Evolutionary conservation across 2,329 filamentous ascomycete species (phyloP).

Genomic region (Chaetomium sp.): DNA sequence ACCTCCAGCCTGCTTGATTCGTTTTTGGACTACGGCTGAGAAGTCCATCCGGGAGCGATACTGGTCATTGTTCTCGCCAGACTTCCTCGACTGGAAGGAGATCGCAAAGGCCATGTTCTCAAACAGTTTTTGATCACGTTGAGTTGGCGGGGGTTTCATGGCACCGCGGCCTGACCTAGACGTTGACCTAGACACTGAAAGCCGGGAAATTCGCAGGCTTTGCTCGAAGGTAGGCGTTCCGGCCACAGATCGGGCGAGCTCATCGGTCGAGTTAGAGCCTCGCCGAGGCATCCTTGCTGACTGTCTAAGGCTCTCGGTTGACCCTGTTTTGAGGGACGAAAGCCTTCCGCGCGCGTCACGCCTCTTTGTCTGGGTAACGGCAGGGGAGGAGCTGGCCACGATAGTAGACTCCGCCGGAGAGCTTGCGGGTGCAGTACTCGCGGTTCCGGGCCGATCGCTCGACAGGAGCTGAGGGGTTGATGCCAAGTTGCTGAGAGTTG

Average conservation of each 20-base stretch:
- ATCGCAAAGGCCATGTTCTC: conserved; percentile 84
- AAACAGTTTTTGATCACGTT: conserved; percentile 56
- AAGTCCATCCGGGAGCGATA: conserved; percentile 42
- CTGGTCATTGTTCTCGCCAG: conserved; percentile 57
- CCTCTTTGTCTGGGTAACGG: conserved; percentile 38
- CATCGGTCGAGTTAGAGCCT: conserved; percentile 49
- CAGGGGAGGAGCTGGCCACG: conserved; percentile 40
- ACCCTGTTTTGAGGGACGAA: conserved; percentile 35
- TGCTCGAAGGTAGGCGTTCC: conserved; percentile 43
- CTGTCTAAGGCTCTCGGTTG: conserved; percentile 36
- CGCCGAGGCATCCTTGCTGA: conserved; percentile 35
- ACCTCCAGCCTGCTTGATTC: conserved; percentile 73
- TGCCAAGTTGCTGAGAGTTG: conserved; percentile 46
- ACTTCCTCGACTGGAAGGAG: conserved; percentile 61
- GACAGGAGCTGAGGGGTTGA: conserved; percentile 45
- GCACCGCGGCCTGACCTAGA: conserved; percentile 31
- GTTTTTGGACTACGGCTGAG: conserved; percentile 55
- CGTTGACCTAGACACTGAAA: conserved; percentile 34
- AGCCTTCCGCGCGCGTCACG: conserved; percentile 33
- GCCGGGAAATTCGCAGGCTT: conserved; percentile 39
- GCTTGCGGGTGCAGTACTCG: conserved; percentile 36
- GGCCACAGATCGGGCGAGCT: conserved; percentile 48
- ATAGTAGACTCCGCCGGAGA: conserved; percentile 26
- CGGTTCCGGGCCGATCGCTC: conserved; percentile 43
- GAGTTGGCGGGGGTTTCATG: conserved; percentile 25